Evolutionary conservation across 176 grass and related monocot genomes (phyloP).

Genomic region (Triticum urartu): DNA sequence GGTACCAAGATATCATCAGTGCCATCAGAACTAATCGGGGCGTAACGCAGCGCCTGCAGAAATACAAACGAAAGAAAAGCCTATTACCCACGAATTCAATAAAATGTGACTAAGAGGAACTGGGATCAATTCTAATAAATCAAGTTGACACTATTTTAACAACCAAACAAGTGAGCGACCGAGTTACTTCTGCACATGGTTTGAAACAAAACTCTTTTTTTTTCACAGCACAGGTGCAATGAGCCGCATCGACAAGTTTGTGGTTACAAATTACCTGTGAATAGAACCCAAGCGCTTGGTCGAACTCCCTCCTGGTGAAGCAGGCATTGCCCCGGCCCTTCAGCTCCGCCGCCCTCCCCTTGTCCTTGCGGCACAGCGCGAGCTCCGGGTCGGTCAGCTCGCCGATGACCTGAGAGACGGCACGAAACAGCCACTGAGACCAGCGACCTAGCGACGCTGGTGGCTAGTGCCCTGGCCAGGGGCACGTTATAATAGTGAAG

Average conservation of each 20-base stretch:
- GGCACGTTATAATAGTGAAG: not conserved
- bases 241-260: not conserved
- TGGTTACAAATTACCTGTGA: constrained; percentile 53
- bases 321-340: constrained; percentile 67
- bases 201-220: not conserved
- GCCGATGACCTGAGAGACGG: constrained; percentile 41
- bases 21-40: constrained; percentile 34
- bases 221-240: not conserved
- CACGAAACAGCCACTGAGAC: not conserved
- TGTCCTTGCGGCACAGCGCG: constrained; percentile 78
- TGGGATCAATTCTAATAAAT: not conserved
- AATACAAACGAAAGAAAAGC: constrained; percentile 31
- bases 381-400: constrained; percentile 64
- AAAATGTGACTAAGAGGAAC: not conserved
- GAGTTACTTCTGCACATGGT: not conserved
- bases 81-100: constrained; percentile 9
- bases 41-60: constrained; percentile 65
- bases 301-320: constrained; percentile 64
- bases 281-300: constrained; percentile 66
- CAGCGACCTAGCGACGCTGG: constrained; percentile 11
- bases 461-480: not conserved
- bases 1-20: constrained; percentile 57
- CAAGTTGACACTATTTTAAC: not conserved
- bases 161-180: constrained; percentile 1
- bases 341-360: constrained; percentile 51